Evolutionary conservation across 2,329 filamentous ascomycete genomes (phyloP).

Genomic region (Epichloe gansuensis): DNA sequence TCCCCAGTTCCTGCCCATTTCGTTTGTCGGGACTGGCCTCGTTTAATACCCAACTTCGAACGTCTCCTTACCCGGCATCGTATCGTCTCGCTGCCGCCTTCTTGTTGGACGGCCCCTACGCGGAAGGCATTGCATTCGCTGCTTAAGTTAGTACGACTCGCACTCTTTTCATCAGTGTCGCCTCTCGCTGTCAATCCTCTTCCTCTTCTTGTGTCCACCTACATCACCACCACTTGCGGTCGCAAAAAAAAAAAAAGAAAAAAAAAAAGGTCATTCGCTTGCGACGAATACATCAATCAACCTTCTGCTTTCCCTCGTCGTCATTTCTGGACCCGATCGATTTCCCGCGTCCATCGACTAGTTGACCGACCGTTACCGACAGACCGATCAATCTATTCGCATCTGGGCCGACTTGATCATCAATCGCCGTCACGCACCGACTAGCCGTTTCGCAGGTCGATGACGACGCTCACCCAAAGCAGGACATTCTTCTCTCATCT

Average conservation of each 20-base stretch:
- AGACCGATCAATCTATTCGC: not conserved
- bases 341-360: not conserved
- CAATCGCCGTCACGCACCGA: not conserved
- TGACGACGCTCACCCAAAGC: not conserved
- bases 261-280: not conserved
- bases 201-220: not conserved
- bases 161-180: not conserved
- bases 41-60: no score
- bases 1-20: no score
- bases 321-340: not conserved
- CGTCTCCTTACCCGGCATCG: no score
- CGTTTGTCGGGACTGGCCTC: no score
- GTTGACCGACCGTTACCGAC: not conserved
- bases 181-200: not conserved
- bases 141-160: not conserved
- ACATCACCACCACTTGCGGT: not conserved
- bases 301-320: not conserved
- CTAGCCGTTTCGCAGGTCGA: slow-evolving; percentile 4
- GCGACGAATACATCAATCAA: not conserved
- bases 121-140: not conserved
- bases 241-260: no score
- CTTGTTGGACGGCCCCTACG: no score
- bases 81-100: no score
- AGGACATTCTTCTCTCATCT: not conserved
- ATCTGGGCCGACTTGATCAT: no score